Conservation (phyloP, 2,329 filamentous ascomycete genomes). For the Sclerotinia sclerotiorum region DNA sequence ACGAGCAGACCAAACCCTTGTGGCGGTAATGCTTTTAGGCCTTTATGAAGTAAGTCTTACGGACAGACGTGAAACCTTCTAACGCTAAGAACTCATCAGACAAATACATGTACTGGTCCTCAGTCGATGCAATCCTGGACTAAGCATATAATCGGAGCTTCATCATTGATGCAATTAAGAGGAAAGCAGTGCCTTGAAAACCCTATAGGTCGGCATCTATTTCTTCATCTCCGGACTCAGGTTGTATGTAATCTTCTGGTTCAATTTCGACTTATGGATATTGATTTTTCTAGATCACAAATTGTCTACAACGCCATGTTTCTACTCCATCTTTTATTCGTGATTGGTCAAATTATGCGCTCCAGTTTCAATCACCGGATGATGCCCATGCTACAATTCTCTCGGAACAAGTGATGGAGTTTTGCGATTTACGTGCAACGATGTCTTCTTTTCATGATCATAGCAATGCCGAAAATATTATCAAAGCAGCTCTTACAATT, state of each 20-base stretch:
- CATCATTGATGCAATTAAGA: conserved; percentile 50
- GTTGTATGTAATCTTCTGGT: conserved; percentile 26
- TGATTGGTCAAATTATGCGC: conserved; percentile 43
- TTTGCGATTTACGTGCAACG: conserved; percentile 32
- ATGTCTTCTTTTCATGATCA: conserved; percentile 35
- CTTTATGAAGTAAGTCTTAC: conserved; percentile 39
- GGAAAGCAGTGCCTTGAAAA: conserved; percentile 50
- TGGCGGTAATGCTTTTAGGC: conserved; percentile 35
- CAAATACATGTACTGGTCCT: conserved; percentile 32
- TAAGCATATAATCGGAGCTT: conserved; percentile 54
- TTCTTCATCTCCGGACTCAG: conserved; percentile 50
- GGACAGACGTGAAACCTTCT: conserved; percentile 48
- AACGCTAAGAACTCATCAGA: conserved; percentile 31
- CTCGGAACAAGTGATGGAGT: conserved; percentile 42
- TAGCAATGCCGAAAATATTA: conserved; percentile 28
- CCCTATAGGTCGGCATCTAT: conserved; percentile 51
- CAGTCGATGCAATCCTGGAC: conserved; percentile 54
- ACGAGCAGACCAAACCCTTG: conserved; percentile 35
- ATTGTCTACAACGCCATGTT: conserved; percentile 51
- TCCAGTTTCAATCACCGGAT: conserved; percentile 29
- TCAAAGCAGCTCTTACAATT: conserved; percentile 26
- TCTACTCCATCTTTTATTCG: conserved; percentile 51
- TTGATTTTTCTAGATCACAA: conserved; percentile 46
- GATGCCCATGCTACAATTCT: conserved; percentile 43
- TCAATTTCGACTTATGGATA: conserved; percentile 27